Conservation (phyloP, 2,329 filamentous ascomycete genomes). For the Aspergillus fischeri region DNA sequence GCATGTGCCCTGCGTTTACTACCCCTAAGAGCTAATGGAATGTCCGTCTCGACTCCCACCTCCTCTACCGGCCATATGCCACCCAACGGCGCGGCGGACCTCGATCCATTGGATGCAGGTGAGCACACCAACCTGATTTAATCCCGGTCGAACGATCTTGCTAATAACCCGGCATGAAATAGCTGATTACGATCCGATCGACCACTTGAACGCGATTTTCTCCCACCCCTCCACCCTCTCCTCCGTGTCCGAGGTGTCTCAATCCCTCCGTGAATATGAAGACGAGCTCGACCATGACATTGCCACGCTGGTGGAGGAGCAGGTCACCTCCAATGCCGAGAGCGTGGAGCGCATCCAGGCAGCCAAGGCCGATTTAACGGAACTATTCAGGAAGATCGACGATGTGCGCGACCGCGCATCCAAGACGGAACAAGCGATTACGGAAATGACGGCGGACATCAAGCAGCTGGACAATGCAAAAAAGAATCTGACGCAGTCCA, state of each 20-base stretch:
- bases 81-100: constrained; percentile 32
- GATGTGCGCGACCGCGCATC: constrained; percentile 83
- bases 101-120: constrained; percentile 45
- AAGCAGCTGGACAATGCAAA: constrained; percentile 96
- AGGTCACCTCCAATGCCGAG: constrained; percentile 80
- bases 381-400: constrained; percentile 92
- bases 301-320: constrained; percentile 63
- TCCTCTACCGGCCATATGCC: constrained; percentile 35
- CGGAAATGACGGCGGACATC: constrained; percentile 98
- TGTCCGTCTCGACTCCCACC: constrained; percentile 31
- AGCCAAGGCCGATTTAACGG: constrained; percentile 82
- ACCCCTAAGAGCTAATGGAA: constrained; percentile 29
- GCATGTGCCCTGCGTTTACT: constrained; percentile 21
- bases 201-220: constrained; percentile 91
- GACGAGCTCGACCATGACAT: constrained; percentile 80
- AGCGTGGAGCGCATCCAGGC: constrained; percentile 88
- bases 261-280: constrained; percentile 69
- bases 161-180: constrained; percentile 6
- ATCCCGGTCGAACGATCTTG: constrained; percentile 4
- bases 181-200: constrained; percentile 87
- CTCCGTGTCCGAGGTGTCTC: constrained; percentile 70
- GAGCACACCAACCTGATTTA: constrained; percentile 14
- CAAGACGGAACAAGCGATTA: constrained; percentile 92
- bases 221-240: constrained; percentile 80
- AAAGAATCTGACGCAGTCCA: constrained; percentile 90